These are phyloP conservation scores for Paracorniculantispora psalliotae DNA, from an alignment of 2,329 filamentous ascomycete genomes.

Conservation along the genomic window DNA sequence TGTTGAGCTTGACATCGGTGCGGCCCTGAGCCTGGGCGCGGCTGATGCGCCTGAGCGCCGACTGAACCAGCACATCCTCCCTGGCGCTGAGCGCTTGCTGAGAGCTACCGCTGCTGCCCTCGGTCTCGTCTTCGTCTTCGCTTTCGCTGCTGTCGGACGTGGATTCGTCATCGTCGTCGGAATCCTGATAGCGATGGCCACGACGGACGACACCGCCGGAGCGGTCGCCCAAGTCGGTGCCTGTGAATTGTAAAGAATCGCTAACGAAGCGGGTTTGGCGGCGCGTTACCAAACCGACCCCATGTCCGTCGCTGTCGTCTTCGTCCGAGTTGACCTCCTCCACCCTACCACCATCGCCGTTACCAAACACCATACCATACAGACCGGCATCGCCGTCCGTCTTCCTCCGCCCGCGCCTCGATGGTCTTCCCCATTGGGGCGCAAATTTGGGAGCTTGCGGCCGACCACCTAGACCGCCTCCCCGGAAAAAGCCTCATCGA, in stretches of 20 bases:
- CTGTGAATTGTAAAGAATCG: slow-evolving; percentile 58
- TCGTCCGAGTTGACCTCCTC: slow-evolving; percentile 64
- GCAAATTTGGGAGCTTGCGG: slow-evolving; percentile 94
- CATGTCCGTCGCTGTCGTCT: slow-evolving; percentile 50
- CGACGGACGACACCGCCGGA: slow-evolving; percentile 34
- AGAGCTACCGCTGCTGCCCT: slow-evolving; percentile 49
- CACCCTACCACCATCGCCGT: slow-evolving; percentile 38
- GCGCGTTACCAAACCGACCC: slow-evolving; percentile 44
- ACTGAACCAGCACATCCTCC: slow-evolving; percentile 72
- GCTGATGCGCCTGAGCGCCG: slow-evolving; percentile 74
- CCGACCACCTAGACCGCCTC: slow-evolving; percentile 99
- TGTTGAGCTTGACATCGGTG: slow-evolving; percentile 72
- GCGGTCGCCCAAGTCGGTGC: slow-evolving; percentile 49
- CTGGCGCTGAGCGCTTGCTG: slow-evolving; percentile 56
- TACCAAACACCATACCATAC: slow-evolving; percentile 30
- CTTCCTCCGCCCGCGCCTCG: slow-evolving; percentile 73
- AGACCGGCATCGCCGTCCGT: slow-evolving; percentile 43
- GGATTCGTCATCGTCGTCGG: slow-evolving; percentile 33
- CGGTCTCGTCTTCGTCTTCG: slow-evolving; percentile 39
- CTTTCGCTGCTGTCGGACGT: slow-evolving; percentile 24
- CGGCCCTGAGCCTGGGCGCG: slow-evolving; percentile 72
- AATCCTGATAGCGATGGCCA: slow-evolving; percentile 31
- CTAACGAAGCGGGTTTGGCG: slow-evolving; percentile 49
- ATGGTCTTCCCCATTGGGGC: slow-evolving; percentile 99
- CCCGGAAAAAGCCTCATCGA: slow-evolving; percentile 99